A percentile compares a stretch with the other conserved stretches of the same genome.
phyloP scores from a whole-genome alignment of 1,139 yeast genomes.

The Petasospora fabianii region DNA sequence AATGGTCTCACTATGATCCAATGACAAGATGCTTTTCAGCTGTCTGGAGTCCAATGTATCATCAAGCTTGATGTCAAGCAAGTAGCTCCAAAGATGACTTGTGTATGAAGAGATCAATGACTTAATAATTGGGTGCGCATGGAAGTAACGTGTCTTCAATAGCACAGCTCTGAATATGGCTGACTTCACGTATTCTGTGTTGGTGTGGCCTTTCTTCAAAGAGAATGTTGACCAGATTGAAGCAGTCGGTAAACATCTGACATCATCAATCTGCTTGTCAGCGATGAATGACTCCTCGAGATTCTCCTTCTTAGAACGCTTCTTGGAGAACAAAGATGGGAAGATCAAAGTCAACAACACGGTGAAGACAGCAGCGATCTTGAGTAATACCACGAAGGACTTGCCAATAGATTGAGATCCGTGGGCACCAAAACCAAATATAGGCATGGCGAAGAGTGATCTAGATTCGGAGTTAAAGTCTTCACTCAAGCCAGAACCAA shows the following conservation, averaged over 20 bases:
- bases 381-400: conserved; percentile 20
- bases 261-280: conserved; percentile 14
- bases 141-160: conserved; percentile 22
- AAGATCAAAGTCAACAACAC: conserved; percentile 27
- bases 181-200: conserved; percentile 26
- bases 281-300: not conserved
- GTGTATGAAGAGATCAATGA: conserved; percentile 23
- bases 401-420: conserved; percentile 27
- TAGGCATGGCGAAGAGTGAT: conserved; percentile 31
- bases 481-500: conserved; percentile 30
- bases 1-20: conserved; percentile 25
- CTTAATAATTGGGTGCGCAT: conserved; percentile 21
- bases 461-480: conserved; percentile 28
- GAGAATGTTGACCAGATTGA: conserved; percentile 24
- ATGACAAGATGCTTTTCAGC: conserved; percentile 26
- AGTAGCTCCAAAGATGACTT: conserved; percentile 28
- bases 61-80: conserved; percentile 22
- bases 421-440: conserved; percentile 17
- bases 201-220: conserved; percentile 21
- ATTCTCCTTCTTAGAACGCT: conserved; percentile 12
- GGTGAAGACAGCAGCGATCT: conserved; percentile 21
- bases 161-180: conserved; percentile 29
- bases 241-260: conserved; percentile 18
- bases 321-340: conserved; percentile 25
- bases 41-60: conserved; percentile 24